A percentile compares a stretch with the other conserved stretches of the same genome.
Conservation (phyloP, 192 early-diverging fungal genomes). For the Linnemannia exigua region DNA sequence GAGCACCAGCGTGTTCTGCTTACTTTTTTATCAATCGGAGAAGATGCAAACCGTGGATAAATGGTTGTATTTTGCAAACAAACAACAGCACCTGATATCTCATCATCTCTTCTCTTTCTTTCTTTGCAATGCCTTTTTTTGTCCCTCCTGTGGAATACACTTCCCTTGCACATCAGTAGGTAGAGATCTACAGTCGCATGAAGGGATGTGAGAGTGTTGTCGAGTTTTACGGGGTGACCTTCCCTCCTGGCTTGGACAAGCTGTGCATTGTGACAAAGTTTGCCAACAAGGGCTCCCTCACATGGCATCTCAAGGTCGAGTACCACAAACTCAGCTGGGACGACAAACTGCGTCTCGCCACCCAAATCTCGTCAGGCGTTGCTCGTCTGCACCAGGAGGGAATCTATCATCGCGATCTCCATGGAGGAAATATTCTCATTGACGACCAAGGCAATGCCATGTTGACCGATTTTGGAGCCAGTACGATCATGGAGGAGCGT, state of each 20-base stretch:
- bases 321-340: conserved; percentile 52
- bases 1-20: neutral
- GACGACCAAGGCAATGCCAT: conserved; percentile 42
- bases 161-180: conserved; percentile 6
- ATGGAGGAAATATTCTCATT: conserved; percentile 54
- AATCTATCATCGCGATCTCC: conserved; percentile 56
- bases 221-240: conserved; percentile 46
- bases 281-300: conserved; percentile 52
- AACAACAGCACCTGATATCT: neutral
- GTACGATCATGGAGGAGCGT: conserved; percentile 48
- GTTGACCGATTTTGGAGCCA: conserved; percentile 55
- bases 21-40: neutral
- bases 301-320: conserved; percentile 51
- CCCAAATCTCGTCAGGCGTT: conserved; percentile 45
- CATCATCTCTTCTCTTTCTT: neutral
- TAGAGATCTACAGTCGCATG: conserved; percentile 52
- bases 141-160: neutral
- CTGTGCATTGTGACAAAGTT: conserved; percentile 57
- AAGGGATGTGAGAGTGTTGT: conserved; percentile 40
- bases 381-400: conserved; percentile 44
- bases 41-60: too few relatives aligned
- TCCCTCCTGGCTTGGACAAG: conserved; percentile 35
- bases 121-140: neutral
- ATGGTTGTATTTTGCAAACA: too few relatives aligned
- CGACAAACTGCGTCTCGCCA: conserved; percentile 47